Evolutionary conservation across 495 filamentous ascomycete species (phyloP).

Genomic region (Letharia columbiana): DNA sequence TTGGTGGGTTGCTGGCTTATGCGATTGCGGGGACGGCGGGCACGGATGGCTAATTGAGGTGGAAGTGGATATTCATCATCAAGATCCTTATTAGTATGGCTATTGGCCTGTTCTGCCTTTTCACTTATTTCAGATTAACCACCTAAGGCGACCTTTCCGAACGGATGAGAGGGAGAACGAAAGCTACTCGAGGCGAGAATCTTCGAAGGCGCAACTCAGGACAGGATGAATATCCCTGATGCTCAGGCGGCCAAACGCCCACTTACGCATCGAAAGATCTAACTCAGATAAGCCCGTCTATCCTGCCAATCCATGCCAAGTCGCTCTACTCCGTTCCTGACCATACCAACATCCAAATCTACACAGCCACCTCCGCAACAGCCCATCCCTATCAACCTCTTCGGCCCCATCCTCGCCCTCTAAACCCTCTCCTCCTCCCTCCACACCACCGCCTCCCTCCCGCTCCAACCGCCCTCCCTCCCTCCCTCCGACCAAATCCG

Average conservation of each 20-base stretch:
- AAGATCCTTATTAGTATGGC: slow-evolving; percentile 19
- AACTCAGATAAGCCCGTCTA: background rate
- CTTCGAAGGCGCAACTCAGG: background rate
- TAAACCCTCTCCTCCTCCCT: slow-evolving; percentile 37
- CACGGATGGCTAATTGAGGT: slow-evolving; percentile 46
- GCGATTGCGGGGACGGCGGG: slow-evolving; percentile 49
- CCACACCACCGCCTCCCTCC: slow-evolving; percentile 43
- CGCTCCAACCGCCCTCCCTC: slow-evolving; percentile 36
- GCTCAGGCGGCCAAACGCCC: background rate
- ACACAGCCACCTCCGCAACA: slow-evolving; percentile 43
- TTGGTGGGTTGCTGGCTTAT: slow-evolving; percentile 31
- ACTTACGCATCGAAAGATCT: background rate
- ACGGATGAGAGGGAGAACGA: background rate
- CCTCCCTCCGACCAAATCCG: background rate
- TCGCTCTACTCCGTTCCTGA: background rate
- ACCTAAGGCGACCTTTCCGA: background rate
- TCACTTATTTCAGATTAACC: background rate
- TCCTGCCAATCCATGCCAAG: no score
- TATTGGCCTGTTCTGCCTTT: background rate
- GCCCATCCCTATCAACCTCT: slow-evolving; percentile 42
- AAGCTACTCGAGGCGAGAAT: background rate
- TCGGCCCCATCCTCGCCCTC: slow-evolving; percentile 51
- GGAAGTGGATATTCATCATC: slow-evolving; percentile 42
- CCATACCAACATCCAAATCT: slow-evolving; percentile 43
- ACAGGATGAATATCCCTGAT: background rate